Conservation (phyloP, 345 rosid species). For the Balakata baccata region DNA sequence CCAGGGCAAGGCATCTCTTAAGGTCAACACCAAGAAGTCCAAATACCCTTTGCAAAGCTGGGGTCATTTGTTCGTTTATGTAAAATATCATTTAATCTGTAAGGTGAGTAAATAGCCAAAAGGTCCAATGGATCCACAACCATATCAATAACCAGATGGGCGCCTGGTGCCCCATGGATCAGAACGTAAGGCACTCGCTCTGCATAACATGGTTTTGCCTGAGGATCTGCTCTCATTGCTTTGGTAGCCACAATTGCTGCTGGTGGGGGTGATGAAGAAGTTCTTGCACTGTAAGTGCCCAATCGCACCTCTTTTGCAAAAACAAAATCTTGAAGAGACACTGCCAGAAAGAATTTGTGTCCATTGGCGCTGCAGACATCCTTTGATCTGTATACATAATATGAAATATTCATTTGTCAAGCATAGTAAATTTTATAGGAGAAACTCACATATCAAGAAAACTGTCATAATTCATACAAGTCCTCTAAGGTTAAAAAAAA, state of each 20-base stretch:
- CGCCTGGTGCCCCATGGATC: slow-evolving; percentile 91
- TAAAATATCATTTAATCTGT: slow-evolving; percentile 75
- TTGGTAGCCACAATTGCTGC: slow-evolving; percentile 90
- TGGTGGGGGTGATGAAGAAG: slow-evolving; percentile 73
- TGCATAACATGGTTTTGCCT: slow-evolving; percentile 87
- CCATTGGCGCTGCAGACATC: slow-evolving; percentile 84
- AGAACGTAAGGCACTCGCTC: slow-evolving; percentile 90
- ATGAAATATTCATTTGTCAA: not conserved
- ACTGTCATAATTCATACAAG: not conserved
- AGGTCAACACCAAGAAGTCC: slow-evolving; percentile 86
- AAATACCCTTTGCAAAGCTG: slow-evolving; percentile 80
- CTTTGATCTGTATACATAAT: slow-evolving; percentile 52
- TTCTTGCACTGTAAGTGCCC: slow-evolving; percentile 70
- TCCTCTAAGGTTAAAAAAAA: not conserved
- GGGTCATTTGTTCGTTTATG: slow-evolving; percentile 90
- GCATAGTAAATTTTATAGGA: slow-evolving; percentile 2
- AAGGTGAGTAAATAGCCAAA: slow-evolving; percentile 68
- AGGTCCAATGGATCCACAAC: slow-evolving; percentile 87
- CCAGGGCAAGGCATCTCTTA: slow-evolving; percentile 83
- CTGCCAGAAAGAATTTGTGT: slow-evolving; percentile 75
- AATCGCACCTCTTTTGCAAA: slow-evolving; percentile 96
- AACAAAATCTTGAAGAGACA: slow-evolving; percentile 83
- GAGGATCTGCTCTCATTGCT: slow-evolving; percentile 79
- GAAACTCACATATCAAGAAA: slow-evolving; percentile 2
- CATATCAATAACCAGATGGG: slow-evolving; percentile 87